These are phyloP conservation scores for Guyanaporus albipodus DNA, from an alignment of 768 basidiomycete species.

Conservation along the genomic window DNA sequence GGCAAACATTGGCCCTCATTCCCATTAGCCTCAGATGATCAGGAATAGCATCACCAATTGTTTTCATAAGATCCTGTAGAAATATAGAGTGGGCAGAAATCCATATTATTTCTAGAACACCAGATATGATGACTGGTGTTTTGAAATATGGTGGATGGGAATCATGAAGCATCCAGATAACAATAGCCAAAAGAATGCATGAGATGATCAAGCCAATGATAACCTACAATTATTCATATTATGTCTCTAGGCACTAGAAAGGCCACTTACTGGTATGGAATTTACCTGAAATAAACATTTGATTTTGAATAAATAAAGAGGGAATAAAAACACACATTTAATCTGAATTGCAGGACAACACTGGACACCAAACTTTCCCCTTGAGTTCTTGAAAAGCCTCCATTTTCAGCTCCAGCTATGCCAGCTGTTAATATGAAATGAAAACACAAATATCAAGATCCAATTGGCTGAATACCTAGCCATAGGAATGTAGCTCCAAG, in stretches of 20 bases:
- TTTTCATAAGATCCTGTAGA: neutral
- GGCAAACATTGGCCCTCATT: neutral
- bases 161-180: neutral
- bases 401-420: neutral
- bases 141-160: neutral
- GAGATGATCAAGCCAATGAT: neutral
- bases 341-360: neutral
- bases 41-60: neutral
- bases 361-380: neutral
- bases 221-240: neutral
- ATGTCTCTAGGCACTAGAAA: neutral
- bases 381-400: neutral
- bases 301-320: neutral
- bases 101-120: neutral
- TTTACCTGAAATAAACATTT: neutral
- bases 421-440: neutral
- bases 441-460: neutral
- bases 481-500: neutral
- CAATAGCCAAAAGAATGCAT: neutral
- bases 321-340: conserved; percentile 1
- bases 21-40: neutral
- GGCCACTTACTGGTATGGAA: neutral
- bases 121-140: neutral
- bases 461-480: neutral
- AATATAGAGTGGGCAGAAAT: neutral